These are phyloP conservation scores for Chrysophaeum taylorii DNA, from an alignment of 352 stramenopile species.

Conservation along the genomic window DNA sequence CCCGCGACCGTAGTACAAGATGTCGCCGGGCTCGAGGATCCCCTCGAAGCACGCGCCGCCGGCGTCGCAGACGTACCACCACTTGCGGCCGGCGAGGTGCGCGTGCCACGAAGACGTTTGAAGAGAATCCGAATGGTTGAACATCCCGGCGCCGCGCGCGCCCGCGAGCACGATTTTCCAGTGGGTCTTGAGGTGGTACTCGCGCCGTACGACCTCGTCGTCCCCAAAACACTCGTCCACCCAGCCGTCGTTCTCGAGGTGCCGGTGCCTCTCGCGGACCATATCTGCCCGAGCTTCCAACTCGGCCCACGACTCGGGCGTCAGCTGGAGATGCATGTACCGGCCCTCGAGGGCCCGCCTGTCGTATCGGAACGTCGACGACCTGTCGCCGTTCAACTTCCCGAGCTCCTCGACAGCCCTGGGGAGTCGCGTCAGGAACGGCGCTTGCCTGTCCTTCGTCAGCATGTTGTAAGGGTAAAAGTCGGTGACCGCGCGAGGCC, in stretches of 20 bases:
- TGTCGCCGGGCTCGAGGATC: constrained; percentile 18
- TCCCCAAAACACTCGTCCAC: constrained; percentile 10
- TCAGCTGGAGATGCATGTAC: constrained; percentile 8
- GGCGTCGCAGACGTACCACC: constrained; percentile 29
- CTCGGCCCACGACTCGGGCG: background rate
- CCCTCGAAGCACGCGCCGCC: constrained; percentile 16
- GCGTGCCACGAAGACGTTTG: constrained; percentile 24
- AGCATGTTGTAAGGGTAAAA: constrained; percentile 12
- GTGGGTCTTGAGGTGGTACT: constrained; percentile 25
- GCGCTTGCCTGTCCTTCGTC: background rate
- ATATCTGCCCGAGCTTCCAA: background rate
- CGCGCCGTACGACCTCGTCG: background rate
- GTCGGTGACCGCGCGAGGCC: background rate
- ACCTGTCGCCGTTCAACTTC: background rate
- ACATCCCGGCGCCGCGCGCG: constrained; percentile 26
- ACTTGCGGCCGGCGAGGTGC: constrained; percentile 26
- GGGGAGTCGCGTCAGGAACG: background rate
- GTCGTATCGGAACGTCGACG: background rate
- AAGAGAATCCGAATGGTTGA: constrained; percentile 31
- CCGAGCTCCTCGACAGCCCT: background rate
- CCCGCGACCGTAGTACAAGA: constrained; percentile 24
- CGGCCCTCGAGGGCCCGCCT: background rate
- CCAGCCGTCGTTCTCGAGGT: constrained; percentile 22
- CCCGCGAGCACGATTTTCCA: constrained; percentile 34
- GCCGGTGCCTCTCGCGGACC: background rate